Percentiles rank a stretch among this genome's conserved stretches.
Evolutionary conservation across 805 yeast genomes (phyloP).

Genomic region (Ogataea salicorniae): DNA sequence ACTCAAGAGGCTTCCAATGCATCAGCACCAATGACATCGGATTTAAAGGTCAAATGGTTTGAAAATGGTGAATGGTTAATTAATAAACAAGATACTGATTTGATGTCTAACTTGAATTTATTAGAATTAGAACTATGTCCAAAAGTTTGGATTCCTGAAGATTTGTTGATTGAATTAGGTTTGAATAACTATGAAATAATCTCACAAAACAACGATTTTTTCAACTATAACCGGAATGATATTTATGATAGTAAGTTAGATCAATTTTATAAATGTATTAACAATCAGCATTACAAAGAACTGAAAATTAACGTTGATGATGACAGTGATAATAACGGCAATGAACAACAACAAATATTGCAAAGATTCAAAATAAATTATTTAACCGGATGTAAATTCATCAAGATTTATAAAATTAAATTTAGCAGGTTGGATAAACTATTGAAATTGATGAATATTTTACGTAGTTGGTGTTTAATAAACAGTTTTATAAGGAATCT

Average conservation of each 20-base stretch:
- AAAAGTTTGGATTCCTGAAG: slow-evolving; percentile 31
- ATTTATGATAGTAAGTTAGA: slow-evolving; percentile 12
- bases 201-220: slow-evolving; percentile 20
- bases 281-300: slow-evolving; percentile 13
- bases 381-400: slow-evolving; percentile 26
- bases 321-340: not conserved
- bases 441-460: slow-evolving; percentile 11
- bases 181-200: slow-evolving; percentile 22
- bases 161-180: slow-evolving; percentile 20
- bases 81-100: slow-evolving; percentile 11
- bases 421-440: slow-evolving; percentile 17
- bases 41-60: slow-evolving; percentile 21
- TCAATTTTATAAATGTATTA: slow-evolving; percentile 15
- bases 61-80: slow-evolving; percentile 24
- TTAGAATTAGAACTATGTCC: slow-evolving; percentile 29
- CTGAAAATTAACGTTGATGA: slow-evolving; percentile 1
- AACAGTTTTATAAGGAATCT: slow-evolving; percentile 22
- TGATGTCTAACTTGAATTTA: slow-evolving; percentile 16
- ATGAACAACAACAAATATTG: too few species aligned
- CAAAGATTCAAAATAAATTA: slow-evolving; percentile 11
- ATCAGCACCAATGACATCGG: not conserved
- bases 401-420: slow-evolving; percentile 25
- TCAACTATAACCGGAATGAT: slow-evolving; percentile 12
- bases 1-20: not conserved
- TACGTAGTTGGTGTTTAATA: slow-evolving; percentile 27